Percentiles rank a stretch among this genome's conserved stretches.
These are phyloP conservation scores for Alternaria metachromatica DNA, from an alignment of 2,329 filamentous ascomycete species.

Conservation along the genomic window DNA sequence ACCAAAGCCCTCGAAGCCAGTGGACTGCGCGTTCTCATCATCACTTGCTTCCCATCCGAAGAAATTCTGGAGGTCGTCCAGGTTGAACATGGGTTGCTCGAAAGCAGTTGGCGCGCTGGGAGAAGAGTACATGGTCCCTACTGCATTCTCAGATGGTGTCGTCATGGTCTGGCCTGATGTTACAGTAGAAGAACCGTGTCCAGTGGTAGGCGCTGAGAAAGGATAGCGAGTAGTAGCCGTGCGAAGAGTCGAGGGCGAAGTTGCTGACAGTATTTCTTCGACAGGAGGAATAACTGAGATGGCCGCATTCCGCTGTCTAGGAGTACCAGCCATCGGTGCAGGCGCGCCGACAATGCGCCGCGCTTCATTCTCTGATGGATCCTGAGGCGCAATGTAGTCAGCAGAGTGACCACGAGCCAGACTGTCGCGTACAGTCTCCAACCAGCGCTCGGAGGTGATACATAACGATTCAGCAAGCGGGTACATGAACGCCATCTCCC, in stretches of 20 bases:
- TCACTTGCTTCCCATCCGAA: conserved; percentile 40
- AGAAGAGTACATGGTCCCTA: conserved; percentile 15
- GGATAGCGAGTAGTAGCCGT: conserved; percentile 15
- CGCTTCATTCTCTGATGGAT: conserved; percentile 35
- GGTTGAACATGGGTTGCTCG: conserved; percentile 40
- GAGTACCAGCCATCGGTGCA: conserved; percentile 16
- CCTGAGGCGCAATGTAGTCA: conserved; percentile 40
- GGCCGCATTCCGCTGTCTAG: conserved; percentile 9
- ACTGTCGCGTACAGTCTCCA: conserved; percentile 39
- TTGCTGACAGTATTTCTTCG: conserved; percentile 16
- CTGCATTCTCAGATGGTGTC: conserved; percentile 13
- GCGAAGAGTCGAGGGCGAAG: conserved; percentile 16
- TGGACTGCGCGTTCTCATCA: conserved; percentile 34
- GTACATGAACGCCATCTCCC: conserved; percentile 42
- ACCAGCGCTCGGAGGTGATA: conserved; percentile 40
- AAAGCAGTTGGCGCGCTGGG: conserved; percentile 15
- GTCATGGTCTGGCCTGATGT: conserved; percentile 10
- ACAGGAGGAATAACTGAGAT: conserved; percentile 24
- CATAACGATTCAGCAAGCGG: conserved; percentile 41
- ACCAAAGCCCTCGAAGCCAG: conserved; percentile 39
- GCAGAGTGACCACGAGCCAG: conserved; percentile 34
- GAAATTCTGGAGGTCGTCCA: conserved; percentile 43
- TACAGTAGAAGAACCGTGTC: conserved; percentile 5
- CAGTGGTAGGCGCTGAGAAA: conserved; percentile 13
- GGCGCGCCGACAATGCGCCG: conserved; percentile 32